A percentile compares a stretch with the other conserved stretches of the same genome.
These are phyloP conservation scores for Penicillium sp. DNA, from an alignment of 2,329 filamentous ascomycete species.

Conservation along the genomic window DNA sequence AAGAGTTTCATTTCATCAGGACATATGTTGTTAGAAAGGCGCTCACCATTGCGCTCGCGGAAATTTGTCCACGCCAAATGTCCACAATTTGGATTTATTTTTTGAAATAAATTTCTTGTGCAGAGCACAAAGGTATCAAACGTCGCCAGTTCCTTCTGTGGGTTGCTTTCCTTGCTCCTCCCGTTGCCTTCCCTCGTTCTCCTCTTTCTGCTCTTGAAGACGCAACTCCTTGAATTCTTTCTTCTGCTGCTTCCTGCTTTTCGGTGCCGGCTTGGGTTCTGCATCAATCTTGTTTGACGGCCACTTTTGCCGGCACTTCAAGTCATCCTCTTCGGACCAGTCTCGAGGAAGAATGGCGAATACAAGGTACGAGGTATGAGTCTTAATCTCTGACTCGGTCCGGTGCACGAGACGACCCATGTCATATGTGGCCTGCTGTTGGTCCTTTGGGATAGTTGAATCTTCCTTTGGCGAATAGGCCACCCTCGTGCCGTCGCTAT, in stretches of 20 bases:
- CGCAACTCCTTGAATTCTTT: constrained; percentile 44
- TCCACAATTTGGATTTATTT: too few relatives aligned
- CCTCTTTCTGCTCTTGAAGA: constrained; percentile 12
- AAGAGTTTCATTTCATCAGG: too few relatives aligned
- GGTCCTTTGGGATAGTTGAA: constrained; percentile 4
- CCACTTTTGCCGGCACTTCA: constrained; percentile 58
- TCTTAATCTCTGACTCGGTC: constrained; percentile 83
- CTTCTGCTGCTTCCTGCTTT: constrained; percentile 38
- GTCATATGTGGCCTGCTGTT: constrained; percentile 53
- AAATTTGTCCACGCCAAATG: too few relatives aligned
- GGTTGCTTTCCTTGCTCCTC: constrained; percentile 5
- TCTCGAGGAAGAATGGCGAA: constrained; percentile 84
- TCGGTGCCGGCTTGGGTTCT: constrained; percentile 21
- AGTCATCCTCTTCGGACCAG: constrained; percentile 80
- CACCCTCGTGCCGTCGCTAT: constrained; percentile 16
- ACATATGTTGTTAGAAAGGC: too few relatives aligned
- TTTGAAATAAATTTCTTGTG: neutral
- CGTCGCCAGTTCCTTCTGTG: constrained; percentile 2
- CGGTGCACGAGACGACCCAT: constrained; percentile 74
- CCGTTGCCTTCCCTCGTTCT: neutral
- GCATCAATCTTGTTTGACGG: constrained; percentile 51
- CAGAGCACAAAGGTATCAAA: neutral
- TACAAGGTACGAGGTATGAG: constrained; percentile 92
- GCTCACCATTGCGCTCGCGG: too few relatives aligned
- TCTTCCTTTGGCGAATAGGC: constrained; percentile 19